phyloP scores from a whole-genome alignment of 208 protist genomes.

The Leishmania martiniquensis region DNA sequence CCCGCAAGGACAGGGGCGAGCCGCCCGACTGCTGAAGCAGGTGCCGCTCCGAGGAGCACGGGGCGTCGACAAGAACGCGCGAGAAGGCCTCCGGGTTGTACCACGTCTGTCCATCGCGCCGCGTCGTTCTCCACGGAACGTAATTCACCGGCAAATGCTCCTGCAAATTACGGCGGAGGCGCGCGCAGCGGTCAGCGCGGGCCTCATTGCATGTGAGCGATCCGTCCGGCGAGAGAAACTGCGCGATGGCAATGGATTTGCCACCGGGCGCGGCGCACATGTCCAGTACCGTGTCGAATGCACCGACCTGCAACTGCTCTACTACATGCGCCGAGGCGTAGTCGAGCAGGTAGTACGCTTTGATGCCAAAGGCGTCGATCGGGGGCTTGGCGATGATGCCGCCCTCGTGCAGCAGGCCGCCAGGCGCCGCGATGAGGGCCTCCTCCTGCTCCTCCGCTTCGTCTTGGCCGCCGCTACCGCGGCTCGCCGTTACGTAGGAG shows the following conservation, averaged over 20 bases:
- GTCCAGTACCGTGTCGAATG: conserved; percentile 84
- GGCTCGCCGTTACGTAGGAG: neutral
- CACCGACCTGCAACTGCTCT: conserved; percentile 71
- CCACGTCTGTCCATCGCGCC: conserved; percentile 79
- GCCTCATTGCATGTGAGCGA: conserved; percentile 80
- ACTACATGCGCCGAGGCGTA: conserved; percentile 76
- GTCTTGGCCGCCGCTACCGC: neutral
- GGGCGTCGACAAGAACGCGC: conserved; percentile 91
- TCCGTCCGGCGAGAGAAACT: conserved; percentile 73
- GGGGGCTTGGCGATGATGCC: conserved; percentile 41
- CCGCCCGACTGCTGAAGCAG: conserved; percentile 71
- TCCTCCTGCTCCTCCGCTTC: neutral
- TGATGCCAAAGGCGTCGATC: conserved; percentile 64
- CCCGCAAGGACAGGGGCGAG: conserved; percentile 37
- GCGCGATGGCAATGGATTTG: conserved; percentile 77
- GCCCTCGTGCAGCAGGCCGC: neutral
- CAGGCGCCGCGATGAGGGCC: neutral
- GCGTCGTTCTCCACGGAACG: conserved; percentile 55
- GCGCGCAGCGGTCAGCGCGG: conserved; percentile 53
- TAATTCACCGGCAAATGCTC: conserved; percentile 78
- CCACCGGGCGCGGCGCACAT: conserved; percentile 81
- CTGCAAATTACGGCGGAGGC: conserved; percentile 68
- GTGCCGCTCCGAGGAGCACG: conserved; percentile 93
- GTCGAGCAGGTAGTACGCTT: conserved; percentile 84
- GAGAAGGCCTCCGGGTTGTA: conserved; percentile 66